A percentile compares a stretch with the other conserved stretches of the same genome.
phyloP scores from a whole-genome alignment of 2,329 filamentous ascomycete species.

The Epichloe gansuensis region DNA sequence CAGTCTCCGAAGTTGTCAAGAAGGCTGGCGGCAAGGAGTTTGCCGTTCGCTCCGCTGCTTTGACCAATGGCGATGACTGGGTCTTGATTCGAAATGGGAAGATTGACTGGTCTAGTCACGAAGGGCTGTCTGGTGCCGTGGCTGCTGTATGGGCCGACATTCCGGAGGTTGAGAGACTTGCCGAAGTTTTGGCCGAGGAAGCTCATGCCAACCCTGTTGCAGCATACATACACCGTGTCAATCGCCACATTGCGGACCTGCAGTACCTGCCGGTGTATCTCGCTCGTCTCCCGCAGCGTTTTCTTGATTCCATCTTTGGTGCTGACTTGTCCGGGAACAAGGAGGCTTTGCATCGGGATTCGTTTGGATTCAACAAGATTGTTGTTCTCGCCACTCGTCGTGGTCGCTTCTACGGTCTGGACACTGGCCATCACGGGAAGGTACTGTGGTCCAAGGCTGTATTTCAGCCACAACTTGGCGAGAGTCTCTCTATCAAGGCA shows the following conservation, averaged over 20 bases:
- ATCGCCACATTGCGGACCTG: slow-evolving; percentile 69
- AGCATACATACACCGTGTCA: slow-evolving; percentile 82
- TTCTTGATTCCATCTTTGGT: slow-evolving; percentile 54
- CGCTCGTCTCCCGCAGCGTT: slow-evolving; percentile 51
- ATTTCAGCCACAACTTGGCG: slow-evolving; percentile 40
- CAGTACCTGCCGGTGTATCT: slow-evolving; percentile 65
- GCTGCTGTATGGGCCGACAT: slow-evolving; percentile 73
- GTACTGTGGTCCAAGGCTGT: slow-evolving; percentile 65
- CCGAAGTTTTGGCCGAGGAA: slow-evolving; percentile 73
- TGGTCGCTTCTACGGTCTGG: slow-evolving; percentile 69
- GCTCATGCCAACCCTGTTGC: slow-evolving; percentile 66
- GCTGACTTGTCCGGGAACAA: slow-evolving; percentile 33
- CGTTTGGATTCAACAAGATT: slow-evolving; percentile 82
- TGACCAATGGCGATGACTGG: slow-evolving; percentile 63
- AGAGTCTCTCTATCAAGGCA: slow-evolving; percentile 54
- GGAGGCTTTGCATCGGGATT: slow-evolving; percentile 48
- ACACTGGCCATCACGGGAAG: slow-evolving; percentile 60
- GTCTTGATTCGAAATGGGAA: slow-evolving; percentile 73
- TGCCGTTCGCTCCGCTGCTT: slow-evolving; percentile 65
- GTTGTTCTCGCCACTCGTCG: slow-evolving; percentile 68
- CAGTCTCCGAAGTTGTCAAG: slow-evolving; percentile 70
- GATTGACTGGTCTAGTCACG: slow-evolving; percentile 65
- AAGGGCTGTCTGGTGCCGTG: slow-evolving; percentile 69
- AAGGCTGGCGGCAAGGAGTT: slow-evolving; percentile 52
- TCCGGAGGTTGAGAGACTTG: slow-evolving; percentile 60